These are phyloP conservation scores for Euryodendron excelsum DNA, from an alignment of 148 eudicot genomes.

Conservation along the genomic window DNA sequence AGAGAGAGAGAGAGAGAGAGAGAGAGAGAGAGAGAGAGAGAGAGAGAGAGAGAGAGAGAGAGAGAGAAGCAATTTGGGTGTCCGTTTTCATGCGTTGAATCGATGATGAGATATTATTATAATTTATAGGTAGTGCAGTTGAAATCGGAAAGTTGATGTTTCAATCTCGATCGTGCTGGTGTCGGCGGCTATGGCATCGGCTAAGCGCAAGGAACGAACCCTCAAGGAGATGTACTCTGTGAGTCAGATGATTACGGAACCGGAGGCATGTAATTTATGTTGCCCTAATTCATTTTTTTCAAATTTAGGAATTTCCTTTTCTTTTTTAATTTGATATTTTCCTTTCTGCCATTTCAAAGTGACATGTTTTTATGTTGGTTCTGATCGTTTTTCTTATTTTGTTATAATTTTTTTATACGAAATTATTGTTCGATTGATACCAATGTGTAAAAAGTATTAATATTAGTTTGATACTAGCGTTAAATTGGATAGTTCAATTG, in stretches of 20 bases:
- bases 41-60: neutral
- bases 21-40: neutral
- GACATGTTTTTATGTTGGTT: neutral
- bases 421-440: neutral
- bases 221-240: conserved; percentile 24
- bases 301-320: neutral
- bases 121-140: neutral
- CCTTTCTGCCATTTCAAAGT: neutral
- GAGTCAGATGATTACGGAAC: conserved; percentile 17
- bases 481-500: neutral
- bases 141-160: conserved; percentile 15
- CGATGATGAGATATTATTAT: neutral
- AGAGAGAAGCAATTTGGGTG: neutral
- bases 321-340: neutral
- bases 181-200: conserved; percentile 16
- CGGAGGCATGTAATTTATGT: conserved; percentile 28
- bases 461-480: neutral
- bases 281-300: neutral
- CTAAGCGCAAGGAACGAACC: conserved; percentile 28
- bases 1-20: conserved; percentile 6
- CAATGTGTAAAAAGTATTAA: neutral
- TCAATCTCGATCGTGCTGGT: conserved; percentile 16
- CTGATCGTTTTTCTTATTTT: neutral
- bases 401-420: neutral
- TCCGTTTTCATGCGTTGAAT: neutral